These are phyloP conservation scores for Ascochyta rabiei DNA, from an alignment of 2,329 filamentous ascomycete species.

Conservation along the genomic window DNA sequence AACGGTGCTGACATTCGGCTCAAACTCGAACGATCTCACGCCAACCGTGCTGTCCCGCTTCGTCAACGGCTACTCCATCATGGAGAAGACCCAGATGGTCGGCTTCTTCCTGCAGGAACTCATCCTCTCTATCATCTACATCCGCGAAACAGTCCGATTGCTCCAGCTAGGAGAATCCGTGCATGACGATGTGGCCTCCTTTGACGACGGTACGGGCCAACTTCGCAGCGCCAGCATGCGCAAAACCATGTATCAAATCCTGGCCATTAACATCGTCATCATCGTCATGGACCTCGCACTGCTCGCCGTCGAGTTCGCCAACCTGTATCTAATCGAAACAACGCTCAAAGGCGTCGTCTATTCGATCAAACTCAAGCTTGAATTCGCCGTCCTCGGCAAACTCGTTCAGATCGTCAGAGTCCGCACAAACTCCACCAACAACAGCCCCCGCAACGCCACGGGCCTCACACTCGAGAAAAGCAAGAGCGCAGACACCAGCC, in stretches of 20 bases:
- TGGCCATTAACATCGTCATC: constrained; percentile 44
- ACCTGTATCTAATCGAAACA: constrained; percentile 43
- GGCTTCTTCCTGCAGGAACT: constrained; percentile 52
- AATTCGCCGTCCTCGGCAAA: constrained; percentile 60
- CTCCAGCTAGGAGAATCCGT: constrained; percentile 41
- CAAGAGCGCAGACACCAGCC: constrained; percentile 15
- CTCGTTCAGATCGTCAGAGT: constrained; percentile 47
- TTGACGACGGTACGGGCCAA: constrained; percentile 38
- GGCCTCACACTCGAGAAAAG: constrained; percentile 28
- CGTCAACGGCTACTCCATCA: constrained; percentile 48
- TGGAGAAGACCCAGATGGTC: constrained; percentile 55
- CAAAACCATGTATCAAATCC: constrained; percentile 44
- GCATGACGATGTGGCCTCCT: constrained; percentile 35
- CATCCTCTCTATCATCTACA: constrained; percentile 54
- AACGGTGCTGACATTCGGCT: constrained; percentile 61
- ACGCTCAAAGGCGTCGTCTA: constrained; percentile 53
- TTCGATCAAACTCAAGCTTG: constrained; percentile 59
- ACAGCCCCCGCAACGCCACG: constrained; percentile 15
- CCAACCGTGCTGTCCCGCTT: constrained; percentile 31
- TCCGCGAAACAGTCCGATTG: constrained; percentile 59
- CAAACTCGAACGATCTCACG: constrained; percentile 48
- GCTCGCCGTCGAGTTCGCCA: constrained; percentile 39
- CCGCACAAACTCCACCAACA: constrained; percentile 28
- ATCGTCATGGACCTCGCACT: constrained; percentile 41
- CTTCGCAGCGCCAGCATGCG: constrained; percentile 27